Evolutionary conservation across 768 basidiomycete genomes (phyloP).

Genomic region (Flagelloscypha sp.): DNA sequence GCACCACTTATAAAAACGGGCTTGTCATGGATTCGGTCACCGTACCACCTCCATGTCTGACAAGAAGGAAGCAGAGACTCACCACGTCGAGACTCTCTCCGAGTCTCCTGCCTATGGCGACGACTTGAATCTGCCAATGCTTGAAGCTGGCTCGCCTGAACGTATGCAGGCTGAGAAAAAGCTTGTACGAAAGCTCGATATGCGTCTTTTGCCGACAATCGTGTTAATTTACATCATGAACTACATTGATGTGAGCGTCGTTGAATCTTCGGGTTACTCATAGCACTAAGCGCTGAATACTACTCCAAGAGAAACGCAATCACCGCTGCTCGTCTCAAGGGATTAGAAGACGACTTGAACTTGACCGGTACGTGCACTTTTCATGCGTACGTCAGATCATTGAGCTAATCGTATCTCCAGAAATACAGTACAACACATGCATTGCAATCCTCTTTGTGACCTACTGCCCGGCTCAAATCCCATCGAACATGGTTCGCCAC

Average conservation of each 20-base stretch:
- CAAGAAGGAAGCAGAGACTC: too few species aligned
- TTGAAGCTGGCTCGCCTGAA: slow-evolving; percentile 14
- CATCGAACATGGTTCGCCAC: slow-evolving; percentile 51
- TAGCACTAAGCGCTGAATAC: not conserved
- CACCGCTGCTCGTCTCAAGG: slow-evolving; percentile 42
- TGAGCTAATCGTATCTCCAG: slow-evolving; percentile 20
- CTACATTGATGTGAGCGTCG: slow-evolving; percentile 47
- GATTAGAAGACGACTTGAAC: slow-evolving; percentile 39
- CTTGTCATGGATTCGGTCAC: too few species aligned
- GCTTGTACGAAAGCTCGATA: slow-evolving; percentile 50
- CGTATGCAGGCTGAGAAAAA: slow-evolving; percentile 28
- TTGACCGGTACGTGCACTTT: slow-evolving; percentile 27
- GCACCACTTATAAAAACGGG: too few species aligned
- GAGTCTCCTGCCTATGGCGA: too few species aligned
- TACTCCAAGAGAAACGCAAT: slow-evolving; percentile 35
- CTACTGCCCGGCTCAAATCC: slow-evolving; percentile 57
- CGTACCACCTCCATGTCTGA: too few species aligned
- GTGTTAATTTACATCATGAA: slow-evolving; percentile 58
- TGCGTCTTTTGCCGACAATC: slow-evolving; percentile 47
- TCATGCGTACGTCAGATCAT: slow-evolving; percentile 7
- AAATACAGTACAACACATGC: slow-evolving; percentile 43
- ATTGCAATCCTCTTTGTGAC: slow-evolving; percentile 49
- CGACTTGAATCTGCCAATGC: too few species aligned
- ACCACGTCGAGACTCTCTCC: too few species aligned
- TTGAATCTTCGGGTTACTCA: not conserved